Base-by-base conservation (phyloP, 2,329 filamentous ascomycete genomes). In the Waltergamsia citrina region DNA sequence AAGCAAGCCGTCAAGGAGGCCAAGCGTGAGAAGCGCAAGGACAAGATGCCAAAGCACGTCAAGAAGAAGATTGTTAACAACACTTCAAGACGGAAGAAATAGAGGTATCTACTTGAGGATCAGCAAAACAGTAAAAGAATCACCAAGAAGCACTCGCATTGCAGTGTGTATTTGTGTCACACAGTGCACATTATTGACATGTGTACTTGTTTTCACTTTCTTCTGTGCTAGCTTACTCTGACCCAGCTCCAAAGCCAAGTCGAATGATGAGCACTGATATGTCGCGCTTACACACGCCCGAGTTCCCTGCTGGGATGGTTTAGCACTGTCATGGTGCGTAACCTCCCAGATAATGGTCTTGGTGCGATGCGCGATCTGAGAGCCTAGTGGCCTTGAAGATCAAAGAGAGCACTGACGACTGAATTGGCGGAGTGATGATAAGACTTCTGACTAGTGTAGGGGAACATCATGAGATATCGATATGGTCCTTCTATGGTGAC, bases 21-120 rank as follows among this genome's bases (percentile, higher is more conserved):
- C 50, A 95, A 94, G 65, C 78, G 86, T 23, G 88, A 95, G 57
- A 87, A 93, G 65, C 69, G 92, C 39, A 85, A 90, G 57, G 83
- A 85, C 4, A 98, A 98, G 68, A 94, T 98, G 62, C 90, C 92
- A 1, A 98, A 98, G 63, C 78, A 93, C 53, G 44, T 94, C 22
- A 98, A 98, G 72, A 96, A 95, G 68, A 85, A 82, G 54, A 60
- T 94, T 38, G 74, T 94, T 18, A 71, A 69, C 36, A 65, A 66
- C 41, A 68, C 70, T 12, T 67, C 74, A 36, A 65, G 75, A 44
- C 75, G 72, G 50, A 81, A 83, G 63, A 80, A 73, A 54, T 72
- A 65, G 49, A 54, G 32, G 22, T 19, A 7, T 15, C 27, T 5
- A n/a, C 4, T 3, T 19, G 10, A 23, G 18, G 26, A 17, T 14